Conservation (phyloP, 1,139 yeast species). For the Nematodospora anomalae region DNA sequence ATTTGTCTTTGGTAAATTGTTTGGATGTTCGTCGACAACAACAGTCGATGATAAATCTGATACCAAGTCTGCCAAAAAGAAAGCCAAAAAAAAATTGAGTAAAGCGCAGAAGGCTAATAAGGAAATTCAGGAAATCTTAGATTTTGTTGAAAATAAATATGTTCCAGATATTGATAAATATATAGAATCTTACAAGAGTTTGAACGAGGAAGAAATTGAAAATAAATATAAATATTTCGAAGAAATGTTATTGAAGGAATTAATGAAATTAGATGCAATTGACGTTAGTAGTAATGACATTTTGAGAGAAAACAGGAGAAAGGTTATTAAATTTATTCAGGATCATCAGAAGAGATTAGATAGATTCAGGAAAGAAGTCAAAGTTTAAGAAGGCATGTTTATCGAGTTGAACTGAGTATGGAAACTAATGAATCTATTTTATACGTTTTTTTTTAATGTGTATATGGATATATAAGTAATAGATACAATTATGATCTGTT, state of each 20-base stretch:
- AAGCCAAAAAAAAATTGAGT: slow-evolving; percentile 38
- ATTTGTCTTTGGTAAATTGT: slow-evolving; percentile 19
- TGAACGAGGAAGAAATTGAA: slow-evolving; percentile 40
- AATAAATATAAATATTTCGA: slow-evolving; percentile 60
- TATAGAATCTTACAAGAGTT: slow-evolving; percentile 30
- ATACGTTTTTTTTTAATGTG: no score
- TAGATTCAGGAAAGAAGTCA: slow-evolving; percentile 42
- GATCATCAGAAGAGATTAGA: slow-evolving; percentile 60
- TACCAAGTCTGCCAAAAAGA: slow-evolving; percentile 15
- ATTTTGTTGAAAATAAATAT: slow-evolving; percentile 41
- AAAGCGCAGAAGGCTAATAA: slow-evolving; percentile 47
- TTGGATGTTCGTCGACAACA: slow-evolving; percentile 13
- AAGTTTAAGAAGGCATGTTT: background rate
- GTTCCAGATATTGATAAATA: slow-evolving; percentile 47
- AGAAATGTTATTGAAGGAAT: slow-evolving; percentile 65
- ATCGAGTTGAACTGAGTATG: no score
- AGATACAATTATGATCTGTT: background rate
- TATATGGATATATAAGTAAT: background rate
- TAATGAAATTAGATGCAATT: slow-evolving; percentile 65
- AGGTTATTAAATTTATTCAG: slow-evolving; percentile 61
- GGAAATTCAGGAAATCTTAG: slow-evolving; percentile 43
- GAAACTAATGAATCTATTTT: no score
- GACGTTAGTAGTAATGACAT: slow-evolving; percentile 52
- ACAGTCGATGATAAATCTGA: slow-evolving; percentile 6
- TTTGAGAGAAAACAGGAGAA: slow-evolving; percentile 59